phyloP scores from a whole-genome alignment of 108 stramenopile genomes.

The Fragilariopsis cylindrus region DNA sequence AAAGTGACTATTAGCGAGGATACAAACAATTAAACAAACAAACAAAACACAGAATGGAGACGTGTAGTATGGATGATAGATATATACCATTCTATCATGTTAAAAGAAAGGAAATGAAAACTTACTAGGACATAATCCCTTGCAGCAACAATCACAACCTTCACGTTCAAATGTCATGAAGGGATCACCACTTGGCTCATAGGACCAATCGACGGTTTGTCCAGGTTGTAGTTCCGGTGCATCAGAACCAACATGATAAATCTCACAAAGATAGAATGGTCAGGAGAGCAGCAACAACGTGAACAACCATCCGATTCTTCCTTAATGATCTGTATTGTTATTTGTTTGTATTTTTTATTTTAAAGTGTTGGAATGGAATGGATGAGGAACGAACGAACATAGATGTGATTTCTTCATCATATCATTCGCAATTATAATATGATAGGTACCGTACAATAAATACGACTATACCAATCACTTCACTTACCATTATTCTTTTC shows the following conservation, averaged over 20 bases:
- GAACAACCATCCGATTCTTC: constrained; percentile 27
- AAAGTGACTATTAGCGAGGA: too few species aligned
- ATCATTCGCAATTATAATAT: background rate
- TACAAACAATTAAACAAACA: too few species aligned
- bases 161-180: constrained; percentile 35
- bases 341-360: background rate
- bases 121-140: background rate
- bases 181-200: background rate
- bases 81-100: too few species aligned
- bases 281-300: constrained; percentile 33
- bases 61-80: too few species aligned
- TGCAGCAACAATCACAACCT: constrained; percentile 35
- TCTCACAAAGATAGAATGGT: constrained; percentile 27
- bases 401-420: too few species aligned
- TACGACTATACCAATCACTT: background rate
- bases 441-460: background rate
- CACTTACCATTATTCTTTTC: constrained; percentile 3
- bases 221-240: constrained; percentile 14
- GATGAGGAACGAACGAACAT: too few species aligned
- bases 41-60: too few species aligned
- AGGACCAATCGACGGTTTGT: constrained; percentile 3
- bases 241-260: constrained; percentile 7
- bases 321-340: constrained; percentile 17
- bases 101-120: too few species aligned
- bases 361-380: background rate